A percentile compares a stretch with the other conserved stretches of the same genome.
These are phyloP conservation scores for Trichoderma koningiopsis DNA, from an alignment of 2,329 filamentous ascomycete species.

Conservation along the genomic window DNA sequence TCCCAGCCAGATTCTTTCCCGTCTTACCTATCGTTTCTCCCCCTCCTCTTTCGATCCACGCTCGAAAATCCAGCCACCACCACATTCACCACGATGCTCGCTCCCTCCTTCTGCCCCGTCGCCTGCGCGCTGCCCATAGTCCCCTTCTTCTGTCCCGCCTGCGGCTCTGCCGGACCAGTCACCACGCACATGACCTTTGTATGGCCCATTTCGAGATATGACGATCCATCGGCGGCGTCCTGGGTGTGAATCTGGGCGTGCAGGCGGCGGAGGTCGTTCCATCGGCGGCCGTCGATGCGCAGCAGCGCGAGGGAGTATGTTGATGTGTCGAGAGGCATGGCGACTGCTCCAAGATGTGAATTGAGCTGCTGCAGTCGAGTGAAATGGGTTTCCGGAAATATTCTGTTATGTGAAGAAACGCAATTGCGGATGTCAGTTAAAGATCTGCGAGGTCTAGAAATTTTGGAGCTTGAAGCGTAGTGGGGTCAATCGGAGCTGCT, in stretches of 20 bases:
- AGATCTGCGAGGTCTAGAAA: conserved; percentile 8
- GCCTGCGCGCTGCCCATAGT: conserved; percentile 38
- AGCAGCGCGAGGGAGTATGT: conserved; percentile 86
- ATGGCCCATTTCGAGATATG: conserved; percentile 95
- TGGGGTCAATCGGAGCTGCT: conserved; percentile 17
- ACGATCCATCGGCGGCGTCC: conserved; percentile 87
- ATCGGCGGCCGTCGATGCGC: conserved; percentile 81
- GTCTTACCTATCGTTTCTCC: conserved; percentile 74
- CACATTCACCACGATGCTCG: conserved; percentile 76
- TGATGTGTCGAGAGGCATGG: conserved; percentile 92
- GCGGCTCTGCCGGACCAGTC: conserved; percentile 75
- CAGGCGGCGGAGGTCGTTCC: conserved; percentile 93
- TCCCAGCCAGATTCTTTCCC: neutral
- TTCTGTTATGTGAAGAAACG: neutral
- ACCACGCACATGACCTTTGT: conserved; percentile 96
- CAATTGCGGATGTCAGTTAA: neutral
- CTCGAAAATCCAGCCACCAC: conserved; percentile 85
- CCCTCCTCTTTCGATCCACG: conserved; percentile 78
- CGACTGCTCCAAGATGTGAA: neutral
- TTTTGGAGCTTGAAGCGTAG: conserved; percentile 24
- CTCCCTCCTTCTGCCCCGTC: conserved; percentile 45
- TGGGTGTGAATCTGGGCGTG: conserved; percentile 91
- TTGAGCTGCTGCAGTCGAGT: neutral
- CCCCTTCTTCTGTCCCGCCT: conserved; percentile 43
- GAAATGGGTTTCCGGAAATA: too few species aligned